Conservation (phyloP, 805 yeast species). For the Saccharomyces cerevisiae region DNA sequence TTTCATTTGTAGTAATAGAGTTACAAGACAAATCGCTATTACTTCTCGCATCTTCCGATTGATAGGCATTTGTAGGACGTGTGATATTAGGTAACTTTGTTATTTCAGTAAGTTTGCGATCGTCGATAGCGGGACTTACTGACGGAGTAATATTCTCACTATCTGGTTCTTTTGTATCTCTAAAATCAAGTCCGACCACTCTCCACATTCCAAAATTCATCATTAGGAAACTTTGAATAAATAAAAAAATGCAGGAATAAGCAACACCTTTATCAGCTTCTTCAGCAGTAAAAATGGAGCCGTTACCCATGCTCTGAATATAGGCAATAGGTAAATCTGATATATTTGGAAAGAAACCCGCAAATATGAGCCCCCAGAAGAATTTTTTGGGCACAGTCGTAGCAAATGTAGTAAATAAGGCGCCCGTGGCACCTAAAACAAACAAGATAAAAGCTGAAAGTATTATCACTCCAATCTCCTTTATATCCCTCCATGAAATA, state of each 20-base stretch:
- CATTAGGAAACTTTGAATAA: slow-evolving; percentile 56
- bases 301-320: slow-evolving; percentile 58
- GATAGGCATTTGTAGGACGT: not conserved
- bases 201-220: slow-evolving; percentile 72
- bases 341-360: slow-evolving; percentile 70
- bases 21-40: not conserved
- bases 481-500: slow-evolving; percentile 59
- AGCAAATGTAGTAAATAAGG: slow-evolving; percentile 34
- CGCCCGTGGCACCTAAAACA: slow-evolving; percentile 37
- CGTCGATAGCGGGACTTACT: not conserved
- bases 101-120: not conserved
- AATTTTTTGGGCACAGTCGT: slow-evolving; percentile 63
- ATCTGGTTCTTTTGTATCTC: slow-evolving; percentile 23
- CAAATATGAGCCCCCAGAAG: slow-evolving; percentile 67
- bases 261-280: slow-evolving; percentile 70
- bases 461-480: slow-evolving; percentile 57
- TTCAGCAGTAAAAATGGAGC: slow-evolving; percentile 43
- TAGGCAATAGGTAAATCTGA: slow-evolving; percentile 84
- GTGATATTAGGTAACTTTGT: not conserved
- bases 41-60: not conserved
- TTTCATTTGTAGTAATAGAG: not conserved
- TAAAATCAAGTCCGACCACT: slow-evolving; percentile 63
- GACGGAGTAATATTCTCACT: slow-evolving; percentile 5
- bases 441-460: slow-evolving; percentile 41
- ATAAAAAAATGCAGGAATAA: slow-evolving; percentile 64